phyloP scores from a whole-genome alignment of 495 filamentous ascomycete genomes.

The Penicillium odoratum region DNA sequence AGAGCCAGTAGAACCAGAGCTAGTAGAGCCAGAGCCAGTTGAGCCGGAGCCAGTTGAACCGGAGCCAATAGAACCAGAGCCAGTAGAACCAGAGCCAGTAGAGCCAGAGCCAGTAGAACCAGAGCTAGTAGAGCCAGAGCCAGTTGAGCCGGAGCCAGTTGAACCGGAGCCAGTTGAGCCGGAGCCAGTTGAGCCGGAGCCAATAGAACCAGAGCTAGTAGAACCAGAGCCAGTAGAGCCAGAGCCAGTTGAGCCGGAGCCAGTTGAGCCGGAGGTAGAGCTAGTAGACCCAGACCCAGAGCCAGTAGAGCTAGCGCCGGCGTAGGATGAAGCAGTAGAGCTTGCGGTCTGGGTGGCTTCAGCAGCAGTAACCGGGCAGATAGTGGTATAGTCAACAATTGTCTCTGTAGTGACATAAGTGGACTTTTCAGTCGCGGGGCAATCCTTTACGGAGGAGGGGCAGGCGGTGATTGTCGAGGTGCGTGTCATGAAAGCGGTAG shows the following conservation, averaged over 20 bases:
- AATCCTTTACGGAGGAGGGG: conserved; percentile 18
- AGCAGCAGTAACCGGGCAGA: conserved; percentile 7
- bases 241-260: conserved; percentile 1
- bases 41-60: neutral
- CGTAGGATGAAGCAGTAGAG: neutral
- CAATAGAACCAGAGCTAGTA: neutral
- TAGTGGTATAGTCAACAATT: conserved; percentile 15
- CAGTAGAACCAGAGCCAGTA: neutral
- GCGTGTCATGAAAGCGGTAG: conserved; percentile 18
- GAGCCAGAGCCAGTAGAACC: neutral
- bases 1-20: neutral
- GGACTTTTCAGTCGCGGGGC: conserved; percentile 17
- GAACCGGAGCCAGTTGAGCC: neutral
- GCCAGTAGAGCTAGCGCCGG: neutral
- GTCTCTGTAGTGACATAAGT: conserved; percentile 21
- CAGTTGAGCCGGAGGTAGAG: conserved; percentile 1
- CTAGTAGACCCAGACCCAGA: too few species aligned
- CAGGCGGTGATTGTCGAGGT: conserved; percentile 20
- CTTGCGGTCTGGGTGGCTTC: neutral
- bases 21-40: neutral
- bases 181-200: neutral
- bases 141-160: neutral
- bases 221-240: neutral
- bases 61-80: neutral
- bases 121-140: neutral